Evolutionary conservation across 495 filamentous ascomycete species (phyloP), one percentile per base, ranked within the genome.

Genomic region (Hypoxylon perforatum): DNA sequence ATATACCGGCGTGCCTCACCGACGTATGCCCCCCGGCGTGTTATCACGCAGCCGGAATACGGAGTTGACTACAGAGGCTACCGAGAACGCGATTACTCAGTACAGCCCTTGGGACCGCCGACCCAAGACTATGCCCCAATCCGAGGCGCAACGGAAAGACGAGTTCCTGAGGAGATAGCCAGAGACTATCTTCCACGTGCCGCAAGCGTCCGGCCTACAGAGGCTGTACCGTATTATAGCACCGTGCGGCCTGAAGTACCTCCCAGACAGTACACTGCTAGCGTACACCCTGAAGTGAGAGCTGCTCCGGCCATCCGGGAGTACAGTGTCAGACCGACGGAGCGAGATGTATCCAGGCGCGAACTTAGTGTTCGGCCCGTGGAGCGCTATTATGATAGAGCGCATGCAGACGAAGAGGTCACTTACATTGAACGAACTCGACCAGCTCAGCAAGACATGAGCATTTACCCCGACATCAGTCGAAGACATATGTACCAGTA

Each of bases 111-210:
- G 44, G 73, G 78, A 18, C 77, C 67, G 1, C 81, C 79, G n/a
- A 64, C 73, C 18, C 79, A 79, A 39, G 80, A 82, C 5, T 81
- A 80, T 38, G 63, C 78, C 23, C 78, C 79, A 30, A 61, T 80
- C 15, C 72, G 81, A 46, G 69, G 73, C 1, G 61, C 61, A 14
- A 47, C 71, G 1, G 79, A 79, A n/a, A 65, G 77, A 23, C 76
- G 74, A 7, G 36, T 58, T 28, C 44, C 65, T 3, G 78, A 79
- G 28, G 80, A 82, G 28, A 38, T 77, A 5, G 76, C 85, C 11
- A 78, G 82, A 15, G 85, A 88, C 36, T 83, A 85, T 51, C 71
- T 86, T n/a, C 67, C 87, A 21, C 78, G 87, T 56, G 78, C 85
- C 25, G 64, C 82, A 8, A 90, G 87, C 72, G 84, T 87, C 18